Conservation (phyloP, 345 rosid species). For the Anastatica hierochuntica region DNA sequence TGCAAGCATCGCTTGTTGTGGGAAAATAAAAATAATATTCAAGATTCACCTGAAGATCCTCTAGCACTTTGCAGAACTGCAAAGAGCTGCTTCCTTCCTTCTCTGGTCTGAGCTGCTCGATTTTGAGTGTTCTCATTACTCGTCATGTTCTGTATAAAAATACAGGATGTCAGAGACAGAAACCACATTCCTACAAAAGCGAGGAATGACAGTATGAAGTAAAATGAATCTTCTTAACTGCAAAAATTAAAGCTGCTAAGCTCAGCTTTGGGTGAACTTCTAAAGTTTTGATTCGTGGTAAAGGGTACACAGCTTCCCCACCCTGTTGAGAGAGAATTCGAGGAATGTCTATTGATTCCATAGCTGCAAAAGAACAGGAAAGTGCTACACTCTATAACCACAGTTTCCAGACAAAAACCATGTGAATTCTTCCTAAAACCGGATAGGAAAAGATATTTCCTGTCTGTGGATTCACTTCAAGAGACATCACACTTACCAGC, state of each 20-base stretch:
- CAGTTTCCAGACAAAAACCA: slow-evolving; percentile 4
- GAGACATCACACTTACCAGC: slow-evolving; percentile 51
- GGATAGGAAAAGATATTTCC: neutral
- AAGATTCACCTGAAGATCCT: slow-evolving; percentile 81
- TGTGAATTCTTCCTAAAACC: neutral
- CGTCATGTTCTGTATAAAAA: slow-evolving; percentile 46
- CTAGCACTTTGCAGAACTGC: slow-evolving; percentile 96
- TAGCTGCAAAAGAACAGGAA: slow-evolving; percentile 42
- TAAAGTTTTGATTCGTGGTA: slow-evolving; percentile 68
- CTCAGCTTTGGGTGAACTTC: slow-evolving; percentile 94
- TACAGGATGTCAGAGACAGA: slow-evolving; percentile 10
- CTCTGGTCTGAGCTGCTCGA: slow-evolving; percentile 78
- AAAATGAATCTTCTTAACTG: slow-evolving; percentile 46
- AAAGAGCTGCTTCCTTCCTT: slow-evolving; percentile 96
- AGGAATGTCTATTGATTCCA: slow-evolving; percentile 81
- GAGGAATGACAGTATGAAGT: slow-evolving; percentile 5
- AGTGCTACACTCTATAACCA: neutral
- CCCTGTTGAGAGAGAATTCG: slow-evolving; percentile 87
- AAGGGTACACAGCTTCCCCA: slow-evolving; percentile 93
- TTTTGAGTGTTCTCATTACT: slow-evolving; percentile 56
- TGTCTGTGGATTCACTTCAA: neutral
- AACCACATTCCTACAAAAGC: slow-evolving; percentile 12
- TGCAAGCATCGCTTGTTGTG: neutral
- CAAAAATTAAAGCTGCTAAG: slow-evolving; percentile 76
- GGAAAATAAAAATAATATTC: slow-evolving; percentile 9